Evolutionary conservation across 768 basidiomycete species (phyloP).

Genomic region (Phlebiopsis flavidoalba): DNA sequence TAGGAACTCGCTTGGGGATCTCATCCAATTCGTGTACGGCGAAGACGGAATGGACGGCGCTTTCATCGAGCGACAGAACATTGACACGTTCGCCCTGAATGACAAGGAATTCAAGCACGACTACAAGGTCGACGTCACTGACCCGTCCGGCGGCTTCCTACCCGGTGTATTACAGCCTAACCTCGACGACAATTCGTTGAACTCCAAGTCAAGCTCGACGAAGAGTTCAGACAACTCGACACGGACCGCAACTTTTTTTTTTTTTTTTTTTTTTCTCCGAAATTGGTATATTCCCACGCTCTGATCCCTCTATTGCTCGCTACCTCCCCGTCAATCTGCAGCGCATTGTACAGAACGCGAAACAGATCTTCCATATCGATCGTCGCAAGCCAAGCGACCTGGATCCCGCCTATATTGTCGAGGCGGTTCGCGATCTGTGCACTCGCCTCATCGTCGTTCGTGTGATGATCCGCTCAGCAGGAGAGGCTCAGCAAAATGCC

Average conservation of each 20-base stretch:
- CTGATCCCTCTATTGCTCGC: slow-evolving; percentile 65
- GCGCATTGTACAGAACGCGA: slow-evolving; percentile 92
- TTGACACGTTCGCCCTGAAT: slow-evolving; percentile 83
- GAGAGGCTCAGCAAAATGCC: slow-evolving; percentile 83
- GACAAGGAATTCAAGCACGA: slow-evolving; percentile 83
- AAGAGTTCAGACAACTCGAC: slow-evolving; percentile 58
- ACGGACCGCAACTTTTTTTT: slow-evolving; percentile 84
- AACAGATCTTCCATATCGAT: slow-evolving; percentile 97
- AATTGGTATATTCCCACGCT: slow-evolving; percentile 76
- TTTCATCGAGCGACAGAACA: slow-evolving; percentile 92
- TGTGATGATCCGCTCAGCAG: slow-evolving; percentile 65
- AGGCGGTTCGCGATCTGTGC: slow-evolving; percentile 67
- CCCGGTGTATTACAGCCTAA: slow-evolving; percentile 81
- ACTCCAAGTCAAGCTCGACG: slow-evolving; percentile 80
- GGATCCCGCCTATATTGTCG: slow-evolving; percentile 81
- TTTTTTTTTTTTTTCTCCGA: no score
- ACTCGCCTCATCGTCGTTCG: slow-evolving; percentile 83
- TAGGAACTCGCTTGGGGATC: slow-evolving; percentile 92
- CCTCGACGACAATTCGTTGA: slow-evolving; percentile 77
- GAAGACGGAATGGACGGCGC: slow-evolving; percentile 99
- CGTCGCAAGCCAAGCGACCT: slow-evolving; percentile 90
- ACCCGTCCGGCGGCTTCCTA: slow-evolving; percentile 74
- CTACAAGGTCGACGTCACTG: slow-evolving; percentile 93
- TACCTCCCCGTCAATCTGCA: slow-evolving; percentile 94
- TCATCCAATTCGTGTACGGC: slow-evolving; percentile 95